Conservation (phyloP, 2,329 filamentous ascomycete species). For the Colletotrichum echinochloae region DNA sequence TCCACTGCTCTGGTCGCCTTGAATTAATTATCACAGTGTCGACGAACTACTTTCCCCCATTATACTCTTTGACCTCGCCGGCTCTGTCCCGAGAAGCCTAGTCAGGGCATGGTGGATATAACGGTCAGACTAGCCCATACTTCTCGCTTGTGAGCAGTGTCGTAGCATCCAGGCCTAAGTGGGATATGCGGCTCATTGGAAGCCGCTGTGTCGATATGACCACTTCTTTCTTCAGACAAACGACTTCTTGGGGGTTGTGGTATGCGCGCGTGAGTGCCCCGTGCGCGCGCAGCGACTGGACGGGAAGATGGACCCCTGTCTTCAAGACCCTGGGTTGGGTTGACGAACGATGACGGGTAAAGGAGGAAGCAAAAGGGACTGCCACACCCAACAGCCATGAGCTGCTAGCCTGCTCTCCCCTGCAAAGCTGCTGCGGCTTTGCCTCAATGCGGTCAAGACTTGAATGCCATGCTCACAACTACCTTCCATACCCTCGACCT, state of each 20-base stretch:
- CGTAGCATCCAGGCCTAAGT: neutral
- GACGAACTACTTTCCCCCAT: neutral
- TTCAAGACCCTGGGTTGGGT: neutral
- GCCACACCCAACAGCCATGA: constrained; percentile 19
- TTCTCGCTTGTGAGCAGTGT: neutral
- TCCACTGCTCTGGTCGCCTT: neutral
- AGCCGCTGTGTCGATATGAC: neutral
- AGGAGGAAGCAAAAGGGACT: constrained; percentile 19
- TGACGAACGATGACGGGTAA: constrained; percentile 22
- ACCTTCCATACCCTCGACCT: constrained; percentile 31
- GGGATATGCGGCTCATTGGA: constrained; percentile 6
- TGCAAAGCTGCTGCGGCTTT: constrained; percentile 33
- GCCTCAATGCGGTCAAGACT: constrained; percentile 35
- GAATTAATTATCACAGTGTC: neutral
- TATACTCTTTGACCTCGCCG: neutral
- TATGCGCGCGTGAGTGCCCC: neutral
- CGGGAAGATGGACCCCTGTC: neutral
- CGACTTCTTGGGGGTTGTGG: neutral
- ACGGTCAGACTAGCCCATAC: neutral
- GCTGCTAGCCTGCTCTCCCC: constrained; percentile 21
- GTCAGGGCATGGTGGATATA: neutral
- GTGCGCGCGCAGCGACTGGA: neutral
- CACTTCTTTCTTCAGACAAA: neutral
- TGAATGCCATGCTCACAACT: constrained; percentile 22
- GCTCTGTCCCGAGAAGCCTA: constrained; percentile 9